phyloP scores from a whole-genome alignment of 2,329 filamentous ascomycete genomes.

The Scedosporium minutisporum region DNA sequence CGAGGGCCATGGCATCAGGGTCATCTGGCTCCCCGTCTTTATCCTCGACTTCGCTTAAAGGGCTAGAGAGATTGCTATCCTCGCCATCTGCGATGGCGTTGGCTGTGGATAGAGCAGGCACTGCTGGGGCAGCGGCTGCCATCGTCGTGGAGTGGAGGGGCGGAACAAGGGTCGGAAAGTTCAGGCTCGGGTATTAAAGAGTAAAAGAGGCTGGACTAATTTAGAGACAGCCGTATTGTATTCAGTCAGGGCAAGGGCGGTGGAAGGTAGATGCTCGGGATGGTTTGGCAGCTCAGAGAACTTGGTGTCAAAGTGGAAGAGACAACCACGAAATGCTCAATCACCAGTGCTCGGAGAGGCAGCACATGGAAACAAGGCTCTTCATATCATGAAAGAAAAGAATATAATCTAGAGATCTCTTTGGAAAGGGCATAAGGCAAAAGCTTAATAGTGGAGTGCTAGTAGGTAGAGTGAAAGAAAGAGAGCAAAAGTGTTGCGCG shows the following conservation, averaged over 20 bases:
- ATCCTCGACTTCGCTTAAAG: constrained; percentile 85
- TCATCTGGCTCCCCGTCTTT: constrained; percentile 62
- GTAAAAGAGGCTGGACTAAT: too few species aligned
- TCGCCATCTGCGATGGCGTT: constrained; percentile 40
- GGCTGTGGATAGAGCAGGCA: constrained; percentile 37
- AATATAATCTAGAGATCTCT: neutral
- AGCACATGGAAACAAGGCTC: neutral
- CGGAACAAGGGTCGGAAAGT: constrained; percentile 30
- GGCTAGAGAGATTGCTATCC: constrained; percentile 74
- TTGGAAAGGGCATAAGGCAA: neutral
- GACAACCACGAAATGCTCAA: neutral
- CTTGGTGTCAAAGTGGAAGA: neutral
- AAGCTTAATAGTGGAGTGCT: neutral
- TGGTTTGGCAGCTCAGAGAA: neutral
- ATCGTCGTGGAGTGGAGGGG: constrained; percentile 35
- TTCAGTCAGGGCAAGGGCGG: neutral
- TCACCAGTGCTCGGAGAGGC: neutral
- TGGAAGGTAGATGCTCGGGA: neutral
- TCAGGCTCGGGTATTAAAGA: neutral
- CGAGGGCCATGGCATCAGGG: constrained; percentile 47
- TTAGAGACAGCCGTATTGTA: neutral
- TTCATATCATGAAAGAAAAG: neutral
- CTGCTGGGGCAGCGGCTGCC: constrained; percentile 46
- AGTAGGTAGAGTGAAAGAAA: neutral
- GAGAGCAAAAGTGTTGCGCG: neutral